Evolutionary conservation across 148 eudicot species (phyloP), one percentile per base, ranked within the genome.

Genomic region (Rhododendron mucronatum): DNA sequence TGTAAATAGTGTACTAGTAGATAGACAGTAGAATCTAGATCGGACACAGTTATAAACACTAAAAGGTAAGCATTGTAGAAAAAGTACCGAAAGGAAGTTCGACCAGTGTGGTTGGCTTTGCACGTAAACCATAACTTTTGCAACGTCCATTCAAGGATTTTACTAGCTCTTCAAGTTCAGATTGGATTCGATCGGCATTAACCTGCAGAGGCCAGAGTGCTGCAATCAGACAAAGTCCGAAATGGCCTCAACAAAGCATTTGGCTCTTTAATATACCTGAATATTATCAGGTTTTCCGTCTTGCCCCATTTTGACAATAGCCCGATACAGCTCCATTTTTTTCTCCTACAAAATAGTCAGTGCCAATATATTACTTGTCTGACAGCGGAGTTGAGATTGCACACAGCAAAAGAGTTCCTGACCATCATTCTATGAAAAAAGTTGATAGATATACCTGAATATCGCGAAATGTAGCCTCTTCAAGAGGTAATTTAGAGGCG

Each of bases 381-480:
- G 61, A 57, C 15, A 47, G 77, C 8, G 21, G 44, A 78, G 55
- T 61, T 44, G 50, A 77, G 33, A n/a, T 73, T 45, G 67, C 11
- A 28, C 45, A 51, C 2, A 85, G 44, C 12, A 74, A 44, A 41
- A 74, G 71, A 84, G 28, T 44, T 33, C 35, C 81, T 84, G 37
- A 50, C 39, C 59, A 61, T 82, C 83, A 67, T 48, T 85, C 76
- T 12, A 71, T 18, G 51, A 69, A 86, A 83, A 51, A 50, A 4
- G 59, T 55, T 41, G 35, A 69, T 69, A 87, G 47, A 81, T 74
- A 85, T 86, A 95, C 99, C 98, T 97, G 99, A 89, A 97, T 94
- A 90, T 95, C 99, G 47, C 99, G 96, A 87, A 97, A 97, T 39
- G 99, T 94, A 67, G 98, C 93, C 91, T 97, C 99, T 91, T 97